Percentiles rank a stretch among this genome's conserved stretches.
Evolutionary conservation across 306 rosid genomes (phyloP).

Genomic region (Trifolium subterraneum): DNA sequence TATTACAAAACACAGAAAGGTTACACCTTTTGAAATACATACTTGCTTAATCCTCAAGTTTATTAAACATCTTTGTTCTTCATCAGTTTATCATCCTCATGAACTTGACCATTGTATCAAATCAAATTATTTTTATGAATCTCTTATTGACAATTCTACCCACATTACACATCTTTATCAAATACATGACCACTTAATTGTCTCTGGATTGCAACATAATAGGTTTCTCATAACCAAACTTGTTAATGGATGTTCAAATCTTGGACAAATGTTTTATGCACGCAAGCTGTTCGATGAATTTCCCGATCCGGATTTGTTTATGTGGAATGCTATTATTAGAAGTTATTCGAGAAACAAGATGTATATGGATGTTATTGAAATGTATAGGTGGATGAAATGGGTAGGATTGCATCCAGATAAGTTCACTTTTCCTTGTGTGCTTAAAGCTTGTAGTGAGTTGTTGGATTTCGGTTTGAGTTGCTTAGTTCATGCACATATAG

Average conservation of each 20-base stretch:
- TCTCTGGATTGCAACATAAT: slow-evolving; percentile 45
- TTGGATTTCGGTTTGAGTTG: slow-evolving; percentile 50
- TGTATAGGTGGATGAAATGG: slow-evolving; percentile 58
- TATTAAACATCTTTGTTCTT: slow-evolving; percentile 37
- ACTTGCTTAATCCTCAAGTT: slow-evolving; percentile 31
- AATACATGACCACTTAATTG: slow-evolving; percentile 55
- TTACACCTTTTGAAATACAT: slow-evolving; percentile 37
- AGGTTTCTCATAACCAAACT: slow-evolving; percentile 59
- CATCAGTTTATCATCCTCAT: slow-evolving; percentile 21
- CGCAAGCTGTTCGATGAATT: slow-evolving; percentile 69
- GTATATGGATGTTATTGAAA: slow-evolving; percentile 43
- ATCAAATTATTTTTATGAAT: slow-evolving; percentile 44
- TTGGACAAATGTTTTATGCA: slow-evolving; percentile 58
- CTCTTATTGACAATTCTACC: slow-evolving; percentile 53
- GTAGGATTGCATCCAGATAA: slow-evolving; percentile 56
- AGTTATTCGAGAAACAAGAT: slow-evolving; percentile 52
- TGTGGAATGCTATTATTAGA: slow-evolving; percentile 74
- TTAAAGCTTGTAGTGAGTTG: slow-evolving; percentile 63
- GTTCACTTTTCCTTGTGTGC: slow-evolving; percentile 62
- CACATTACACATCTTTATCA: slow-evolving; percentile 57
- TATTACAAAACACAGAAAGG: slow-evolving; percentile 42
- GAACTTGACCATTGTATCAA: slow-evolving; percentile 9
- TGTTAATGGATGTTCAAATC: slow-evolving; percentile 51
- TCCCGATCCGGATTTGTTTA: slow-evolving; percentile 50
- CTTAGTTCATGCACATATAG: slow-evolving; percentile 58